These are phyloP conservation scores for Phytopythium boreale DNA, from an alignment of 352 stramenopile genomes.

Conservation along the genomic window DNA sequence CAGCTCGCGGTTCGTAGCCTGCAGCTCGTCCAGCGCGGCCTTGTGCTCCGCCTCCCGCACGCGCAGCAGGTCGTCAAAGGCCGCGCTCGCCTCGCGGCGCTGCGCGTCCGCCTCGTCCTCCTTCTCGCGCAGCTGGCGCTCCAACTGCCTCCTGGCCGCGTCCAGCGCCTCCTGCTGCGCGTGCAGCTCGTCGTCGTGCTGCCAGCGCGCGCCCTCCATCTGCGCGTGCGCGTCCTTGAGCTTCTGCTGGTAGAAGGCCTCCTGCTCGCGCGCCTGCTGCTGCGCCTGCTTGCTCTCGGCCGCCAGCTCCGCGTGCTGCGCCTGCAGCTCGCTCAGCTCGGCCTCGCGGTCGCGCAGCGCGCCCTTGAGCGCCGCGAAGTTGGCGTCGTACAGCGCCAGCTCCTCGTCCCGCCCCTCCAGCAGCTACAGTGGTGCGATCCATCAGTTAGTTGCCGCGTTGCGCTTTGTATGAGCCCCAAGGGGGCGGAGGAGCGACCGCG, in stretches of 20 bases:
- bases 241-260: conserved; percentile 62
- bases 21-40: conserved; percentile 33
- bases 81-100: conserved; percentile 64
- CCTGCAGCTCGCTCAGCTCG: conserved; percentile 65
- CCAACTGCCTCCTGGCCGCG: conserved; percentile 37
- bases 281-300: conserved; percentile 47
- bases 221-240: conserved; percentile 70
- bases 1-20: conserved; percentile 44
- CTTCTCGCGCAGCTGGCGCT: conserved; percentile 63
- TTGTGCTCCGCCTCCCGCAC: conserved; percentile 65
- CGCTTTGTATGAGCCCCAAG: too few relatives aligned
- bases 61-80: conserved; percentile 78
- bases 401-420: conserved; percentile 90
- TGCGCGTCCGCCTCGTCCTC: conserved; percentile 78
- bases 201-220: conserved; percentile 69
- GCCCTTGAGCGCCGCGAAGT: conserved; percentile 76
- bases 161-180: conserved; percentile 64
- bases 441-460: neutral
- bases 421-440: conserved; percentile 18
- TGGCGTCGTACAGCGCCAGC: conserved; percentile 83
- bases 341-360: conserved; percentile 70
- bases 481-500: neutral
- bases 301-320: conserved; percentile 49
- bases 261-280: conserved; percentile 38
- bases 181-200: conserved; percentile 73